These are phyloP conservation scores for Cercospora sesami DNA, from an alignment of 2,329 filamentous ascomycete species.

Conservation along the genomic window DNA sequence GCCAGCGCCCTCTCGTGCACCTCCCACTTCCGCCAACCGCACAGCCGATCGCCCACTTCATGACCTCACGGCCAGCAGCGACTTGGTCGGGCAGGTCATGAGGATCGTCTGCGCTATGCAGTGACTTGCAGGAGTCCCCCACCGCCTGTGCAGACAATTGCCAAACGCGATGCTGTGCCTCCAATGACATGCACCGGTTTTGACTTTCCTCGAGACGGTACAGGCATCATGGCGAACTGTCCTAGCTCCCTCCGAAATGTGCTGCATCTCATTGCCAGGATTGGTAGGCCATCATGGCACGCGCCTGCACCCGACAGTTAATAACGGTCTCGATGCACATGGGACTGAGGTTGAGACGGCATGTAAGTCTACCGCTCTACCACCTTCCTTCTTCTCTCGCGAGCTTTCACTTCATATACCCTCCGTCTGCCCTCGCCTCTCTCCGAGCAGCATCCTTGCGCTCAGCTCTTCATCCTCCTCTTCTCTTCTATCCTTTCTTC, in stretches of 20 bases:
- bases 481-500: neutral
- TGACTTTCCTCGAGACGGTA: neutral
- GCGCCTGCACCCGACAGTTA: neutral
- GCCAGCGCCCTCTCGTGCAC: neutral
- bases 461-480: neutral
- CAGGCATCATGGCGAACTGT: neutral
- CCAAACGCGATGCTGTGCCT: neutral
- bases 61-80: neutral
- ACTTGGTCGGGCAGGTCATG: slow-evolving; percentile 1
- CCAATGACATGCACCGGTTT: neutral
- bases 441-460: neutral
- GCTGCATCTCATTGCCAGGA: neutral
- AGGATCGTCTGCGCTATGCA: slow-evolving; percentile 13
- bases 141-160: neutral
- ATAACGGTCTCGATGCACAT: neutral
- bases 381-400: neutral
- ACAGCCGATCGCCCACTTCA: neutral
- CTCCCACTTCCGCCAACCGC: neutral
- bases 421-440: neutral
- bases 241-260: neutral
- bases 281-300: neutral
- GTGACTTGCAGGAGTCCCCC: neutral
- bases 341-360: neutral
- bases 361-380: neutral
- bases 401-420: neutral